Base-by-base conservation (phyloP, 805 yeast species). In the Pichia californica region DNA sequence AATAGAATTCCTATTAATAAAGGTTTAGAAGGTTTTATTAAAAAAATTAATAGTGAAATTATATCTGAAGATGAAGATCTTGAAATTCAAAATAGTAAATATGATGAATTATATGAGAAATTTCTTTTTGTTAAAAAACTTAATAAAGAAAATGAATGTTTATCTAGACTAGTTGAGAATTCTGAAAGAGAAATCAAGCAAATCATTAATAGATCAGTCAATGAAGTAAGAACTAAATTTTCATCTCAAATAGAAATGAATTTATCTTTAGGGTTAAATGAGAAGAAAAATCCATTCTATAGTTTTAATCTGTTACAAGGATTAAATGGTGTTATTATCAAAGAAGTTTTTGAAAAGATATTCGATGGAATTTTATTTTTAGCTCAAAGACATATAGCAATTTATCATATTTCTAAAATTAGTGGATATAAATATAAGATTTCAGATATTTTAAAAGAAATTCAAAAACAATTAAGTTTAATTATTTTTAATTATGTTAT, bases 341-440 rank as follows among this genome's bases (percentile, higher is more conserved):
- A 81, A 50, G 88, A 86, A 48, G 70, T 88, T 32, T 83, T 84
- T 49, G 77, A 84, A 60, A 70, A 78, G 8, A 69, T 87, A n/a
- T 88, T 83, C 54, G 67, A 77, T 25, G 80, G 78, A 57, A 61
- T 78, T 41, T 62, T 81, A 32, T 70, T 79, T 20, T 77, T 84
- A 5, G 61, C 87, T 16, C 93, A 86, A 63, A 74, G 76, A 20
- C 88, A 86, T 56, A 69, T 82, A 26, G 79, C 82, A 2, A 70
- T 88, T 5, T 67, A 67, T 47, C 88, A 81, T 48, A 73, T 83
- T 13, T 68, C 74, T 7, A 63, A 65, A 15, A 50, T 56, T 9
- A 38, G 40, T 30, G 52, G 54, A 1, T 34, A 43, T n/a, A 40
- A 44, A 18, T 62, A 59, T 40, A 52, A 53, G 18, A 47, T 60